A percentile compares a stretch with the other conserved stretches of the same genome.
phyloP scores from a whole-genome alignment of 331 rosid genomes.

The Quercus phellos region DNA sequence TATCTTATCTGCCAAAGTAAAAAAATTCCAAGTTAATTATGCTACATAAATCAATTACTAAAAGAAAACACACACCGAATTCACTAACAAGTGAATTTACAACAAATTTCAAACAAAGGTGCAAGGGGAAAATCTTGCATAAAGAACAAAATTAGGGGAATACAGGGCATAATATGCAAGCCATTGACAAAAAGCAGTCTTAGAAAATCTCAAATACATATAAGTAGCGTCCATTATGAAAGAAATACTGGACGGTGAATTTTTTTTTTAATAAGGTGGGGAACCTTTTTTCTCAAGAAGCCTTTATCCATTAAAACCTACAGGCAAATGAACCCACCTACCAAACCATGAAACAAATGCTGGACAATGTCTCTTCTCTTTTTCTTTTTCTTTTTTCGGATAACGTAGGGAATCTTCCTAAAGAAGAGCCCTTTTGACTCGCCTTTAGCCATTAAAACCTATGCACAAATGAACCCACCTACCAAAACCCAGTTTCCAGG shows the following conservation, averaged over 20 bases:
- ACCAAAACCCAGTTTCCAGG: too few relatives aligned
- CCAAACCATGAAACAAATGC: too few relatives aligned
- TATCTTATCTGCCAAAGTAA: conserved; percentile 52
- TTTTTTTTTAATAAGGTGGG: too few relatives aligned
- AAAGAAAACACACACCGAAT: neutral
- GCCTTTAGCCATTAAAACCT: too few relatives aligned
- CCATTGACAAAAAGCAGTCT: neutral
- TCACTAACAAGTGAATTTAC: neutral
- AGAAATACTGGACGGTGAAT: neutral
- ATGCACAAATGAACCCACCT: too few relatives aligned
- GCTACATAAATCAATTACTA: neutral
- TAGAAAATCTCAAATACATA: neutral
- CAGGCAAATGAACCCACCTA: too few relatives aligned
- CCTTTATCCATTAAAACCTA: too few relatives aligned
- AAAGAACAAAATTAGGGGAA: neutral
- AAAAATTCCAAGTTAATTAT: neutral
- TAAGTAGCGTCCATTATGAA: neutral
- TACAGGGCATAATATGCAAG: neutral
- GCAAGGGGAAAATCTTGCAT: neutral
- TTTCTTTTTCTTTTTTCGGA: too few relatives aligned
- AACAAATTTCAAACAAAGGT: neutral
- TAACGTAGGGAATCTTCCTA: too few relatives aligned
- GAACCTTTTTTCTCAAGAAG: too few relatives aligned
- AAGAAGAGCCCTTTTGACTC: too few relatives aligned
- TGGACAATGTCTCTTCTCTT: too few relatives aligned